phyloP scores from a whole-genome alignment of 1,284 basidiomycete genomes.

The Cutaneotrichosporon mucoides region DNA sequence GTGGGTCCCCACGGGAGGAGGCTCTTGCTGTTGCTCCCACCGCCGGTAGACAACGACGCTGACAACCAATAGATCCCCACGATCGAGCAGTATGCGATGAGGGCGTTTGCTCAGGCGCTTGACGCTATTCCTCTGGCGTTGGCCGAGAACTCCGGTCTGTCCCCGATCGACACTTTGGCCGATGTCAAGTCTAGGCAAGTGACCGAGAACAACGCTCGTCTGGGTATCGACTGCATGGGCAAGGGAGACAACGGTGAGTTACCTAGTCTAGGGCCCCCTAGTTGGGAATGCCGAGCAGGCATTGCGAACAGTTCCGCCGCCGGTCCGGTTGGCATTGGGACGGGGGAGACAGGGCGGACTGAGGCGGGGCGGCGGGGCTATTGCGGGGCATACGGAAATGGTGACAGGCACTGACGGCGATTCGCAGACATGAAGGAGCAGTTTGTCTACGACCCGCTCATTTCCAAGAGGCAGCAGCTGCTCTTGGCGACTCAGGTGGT shows the following conservation, averaged over 20 bases:
- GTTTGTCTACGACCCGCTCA: conserved; percentile 93
- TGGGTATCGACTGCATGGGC: conserved; percentile 92
- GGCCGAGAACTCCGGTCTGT: conserved; percentile 94
- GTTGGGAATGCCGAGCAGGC: too few species aligned
- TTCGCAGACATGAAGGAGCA: conserved; percentile 90
- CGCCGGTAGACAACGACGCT: background rate
- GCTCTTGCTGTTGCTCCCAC: background rate
- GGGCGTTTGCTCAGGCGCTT: conserved; percentile 89
- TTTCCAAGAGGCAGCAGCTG: conserved; percentile 96
- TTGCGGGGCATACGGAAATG: background rate
- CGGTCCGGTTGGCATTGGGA: too few species aligned
- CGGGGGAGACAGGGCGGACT: too few species aligned
- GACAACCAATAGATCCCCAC: conserved; percentile 62
- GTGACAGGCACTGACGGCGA: conserved; percentile 2
- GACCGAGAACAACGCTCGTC: conserved; percentile 72
- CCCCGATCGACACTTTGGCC: conserved; percentile 92
- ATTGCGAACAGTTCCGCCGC: too few species aligned
- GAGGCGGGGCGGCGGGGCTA: background rate
- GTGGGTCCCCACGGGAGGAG: conserved; percentile 49
- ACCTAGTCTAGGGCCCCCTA: too few species aligned
- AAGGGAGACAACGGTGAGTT: conserved; percentile 74
- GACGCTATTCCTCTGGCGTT: conserved; percentile 91
- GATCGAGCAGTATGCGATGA: conserved; percentile 99
- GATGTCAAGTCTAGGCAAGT: conserved; percentile 93
- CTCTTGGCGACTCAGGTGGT: conserved; percentile 90